These are phyloP conservation scores for Plasmodium coatneyi DNA, from an alignment of 169 alveolate species.

Conservation along the genomic window DNA sequence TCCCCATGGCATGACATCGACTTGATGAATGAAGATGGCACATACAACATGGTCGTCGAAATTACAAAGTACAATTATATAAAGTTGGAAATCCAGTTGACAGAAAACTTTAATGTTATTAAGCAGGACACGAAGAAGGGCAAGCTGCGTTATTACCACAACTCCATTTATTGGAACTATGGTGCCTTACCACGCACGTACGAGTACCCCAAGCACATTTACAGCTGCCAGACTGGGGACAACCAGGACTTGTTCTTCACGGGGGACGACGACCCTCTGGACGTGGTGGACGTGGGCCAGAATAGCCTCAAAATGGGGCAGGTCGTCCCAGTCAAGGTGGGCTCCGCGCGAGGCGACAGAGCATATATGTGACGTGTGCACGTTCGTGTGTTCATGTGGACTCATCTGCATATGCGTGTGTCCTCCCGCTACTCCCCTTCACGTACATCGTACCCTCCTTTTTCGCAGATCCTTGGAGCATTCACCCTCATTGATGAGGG, in stretches of 20 bases:
- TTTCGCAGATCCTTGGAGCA: conserved; percentile 29
- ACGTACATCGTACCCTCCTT: not conserved
- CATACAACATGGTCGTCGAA: conserved; percentile 62
- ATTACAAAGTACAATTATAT: conserved; percentile 61
- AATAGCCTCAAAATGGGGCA: conserved; percentile 36
- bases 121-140: conserved; percentile 70
- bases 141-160: conserved; percentile 50
- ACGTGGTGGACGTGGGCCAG: conserved; percentile 43
- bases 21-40: conserved; percentile 56
- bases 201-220: conserved; percentile 60
- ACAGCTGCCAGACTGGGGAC: not conserved
- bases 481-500: conserved; percentile 65
- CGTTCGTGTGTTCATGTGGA: too few relatives aligned
- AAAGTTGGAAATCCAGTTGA: conserved; percentile 51
- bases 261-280: conserved; percentile 69
- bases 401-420: not conserved
- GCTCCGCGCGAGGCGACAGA: not conserved
- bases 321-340: conserved; percentile 67
- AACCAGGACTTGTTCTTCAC: conserved; percentile 16
- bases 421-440: not conserved
- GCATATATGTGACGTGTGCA: not conserved
- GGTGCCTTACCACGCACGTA: conserved; percentile 62
- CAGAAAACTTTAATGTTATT: conserved; percentile 55
- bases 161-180: conserved; percentile 68
- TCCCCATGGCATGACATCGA: conserved; percentile 70